Percentiles rank a stretch among this genome's conserved stretches.
phyloP scores from a whole-genome alignment of 805 yeast genomes.

The Teunomyces aglyptinius region DNA sequence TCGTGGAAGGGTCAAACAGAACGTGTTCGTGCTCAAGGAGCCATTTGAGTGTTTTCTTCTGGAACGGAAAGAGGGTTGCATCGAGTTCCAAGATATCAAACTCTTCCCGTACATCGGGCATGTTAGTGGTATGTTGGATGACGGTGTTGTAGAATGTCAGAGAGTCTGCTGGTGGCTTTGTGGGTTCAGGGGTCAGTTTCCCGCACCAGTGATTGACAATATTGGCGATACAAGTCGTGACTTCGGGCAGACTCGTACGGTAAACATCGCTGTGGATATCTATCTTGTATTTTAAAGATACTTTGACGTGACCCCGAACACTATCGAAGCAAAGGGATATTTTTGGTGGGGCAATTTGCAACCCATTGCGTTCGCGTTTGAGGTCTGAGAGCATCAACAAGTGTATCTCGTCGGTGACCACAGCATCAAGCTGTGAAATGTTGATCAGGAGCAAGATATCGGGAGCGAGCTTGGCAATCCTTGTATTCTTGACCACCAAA shows the following conservation, averaged over 20 bases:
- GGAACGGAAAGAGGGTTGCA: conserved; percentile 48
- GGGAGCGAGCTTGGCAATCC: conserved; percentile 9
- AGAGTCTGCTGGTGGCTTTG: background rate
- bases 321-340: background rate
- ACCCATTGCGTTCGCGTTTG: conserved; percentile 11
- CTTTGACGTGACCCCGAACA: conserved; percentile 10
- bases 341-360: conserved; percentile 6
- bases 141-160: conserved; percentile 47
- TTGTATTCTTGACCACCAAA: conserved; percentile 9
- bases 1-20: conserved; percentile 25
- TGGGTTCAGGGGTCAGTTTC: background rate
- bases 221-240: background rate
- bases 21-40: conserved; percentile 51
- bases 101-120: conserved; percentile 16
- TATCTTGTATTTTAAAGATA: conserved; percentile 14
- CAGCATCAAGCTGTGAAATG: conserved; percentile 5
- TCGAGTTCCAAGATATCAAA: conserved; percentile 44
- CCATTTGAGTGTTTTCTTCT: conserved; percentile 57
- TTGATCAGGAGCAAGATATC: conserved; percentile 13
- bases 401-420: conserved; percentile 13
- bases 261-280: conserved; percentile 17
- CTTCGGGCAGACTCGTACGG: conserved; percentile 13
- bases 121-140: conserved; percentile 40
- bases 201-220: background rate
- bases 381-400: conserved; percentile 10